Base-by-base conservation (phyloP, 2,329 filamentous ascomycete genomes). In the Curvularia lunata region DNA sequence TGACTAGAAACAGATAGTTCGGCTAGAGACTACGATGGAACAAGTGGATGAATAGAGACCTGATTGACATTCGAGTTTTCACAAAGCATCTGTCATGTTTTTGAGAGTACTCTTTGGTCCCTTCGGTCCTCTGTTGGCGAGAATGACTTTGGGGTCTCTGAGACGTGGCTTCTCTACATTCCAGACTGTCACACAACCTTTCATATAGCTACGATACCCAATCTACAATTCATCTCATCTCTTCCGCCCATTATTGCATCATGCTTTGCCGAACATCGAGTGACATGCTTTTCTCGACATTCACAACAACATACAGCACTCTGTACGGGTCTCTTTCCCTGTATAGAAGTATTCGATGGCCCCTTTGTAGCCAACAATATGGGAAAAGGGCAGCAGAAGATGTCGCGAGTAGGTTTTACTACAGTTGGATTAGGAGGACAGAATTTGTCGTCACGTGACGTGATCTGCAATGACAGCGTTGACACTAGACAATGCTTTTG, bases 381-480 rank as follows among this genome's bases (percentile, higher is more conserved):
- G 5, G 30, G 3, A 80, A 61, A 83, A 90, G 71, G 27, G 27
- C 27, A 8, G 9, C 9, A 30, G 7, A 30, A 30, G 27, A 8
- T 8, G 9, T 8, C 9, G 27, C 27, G 27, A 30, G 9, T 8
- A 8, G 27, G 27, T 30, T 30, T 8, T 30, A 30, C 27, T 5
- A 30, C 27, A 8, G 27, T 2, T 30, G 2, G 27, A 8, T 8
- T n/a, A n/a, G 7, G 7, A 30, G 10, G 30, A 13, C 13, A 32
- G 91, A 87, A 77, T 82, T 86, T 56, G 89, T 87, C 41, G 79
- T 72, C 23, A 59, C 76, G 7, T 72, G 72, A 61, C 61, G 71
- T 25, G 66, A 70, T 28, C 72, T 67, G 41, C 69, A 74, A 74
- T 76, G 40, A 75, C 70, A 13, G 72, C 65, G 18, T 47, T 58